Conservation (phyloP, 108 stramenopile species). For the Cyclostephanos invisitatus region DNA sequence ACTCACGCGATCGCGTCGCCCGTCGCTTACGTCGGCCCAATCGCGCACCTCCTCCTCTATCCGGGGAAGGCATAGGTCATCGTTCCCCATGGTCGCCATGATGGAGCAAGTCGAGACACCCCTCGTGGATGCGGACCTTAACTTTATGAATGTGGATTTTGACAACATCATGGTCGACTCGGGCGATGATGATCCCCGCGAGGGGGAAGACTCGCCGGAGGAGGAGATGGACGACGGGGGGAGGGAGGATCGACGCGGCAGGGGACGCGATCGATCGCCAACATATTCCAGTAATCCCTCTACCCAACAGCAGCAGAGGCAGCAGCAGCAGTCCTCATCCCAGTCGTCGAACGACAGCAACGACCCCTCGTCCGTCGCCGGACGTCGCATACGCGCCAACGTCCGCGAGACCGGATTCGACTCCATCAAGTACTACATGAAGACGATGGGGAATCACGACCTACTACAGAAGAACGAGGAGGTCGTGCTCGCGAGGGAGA, state of each 20-base stretch:
- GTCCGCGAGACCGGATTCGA: constrained; percentile 79
- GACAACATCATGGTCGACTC: not conserved
- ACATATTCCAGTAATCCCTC: not conserved
- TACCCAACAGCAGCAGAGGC: not conserved
- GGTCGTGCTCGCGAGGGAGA: constrained; percentile 81
- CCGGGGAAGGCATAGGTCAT: not conserved
- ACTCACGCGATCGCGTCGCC: constrained; percentile 2
- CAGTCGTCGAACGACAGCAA: not conserved
- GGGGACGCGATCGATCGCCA: not conserved
- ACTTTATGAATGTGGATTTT: not conserved
- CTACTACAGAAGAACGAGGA: constrained; percentile 88
- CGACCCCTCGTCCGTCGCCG: constrained; percentile 14
- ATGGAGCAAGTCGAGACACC: constrained; percentile 2
- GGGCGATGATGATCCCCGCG: not conserved
- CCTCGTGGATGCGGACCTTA: not conserved
- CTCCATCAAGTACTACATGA: constrained; percentile 82
- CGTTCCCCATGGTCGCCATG: not conserved
- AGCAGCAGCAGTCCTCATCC: not conserved
- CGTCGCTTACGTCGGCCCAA: not conserved
- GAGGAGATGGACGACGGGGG: not conserved
- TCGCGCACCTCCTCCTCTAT: not conserved
- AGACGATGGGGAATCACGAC: constrained; percentile 89
- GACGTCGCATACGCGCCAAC: constrained; percentile 62
- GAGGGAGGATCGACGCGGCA: not conserved
- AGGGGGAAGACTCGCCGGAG: not conserved